Base-by-base conservation (phyloP, 2,329 filamentous ascomycete species). In the Grosmannia penicillata region DNA sequence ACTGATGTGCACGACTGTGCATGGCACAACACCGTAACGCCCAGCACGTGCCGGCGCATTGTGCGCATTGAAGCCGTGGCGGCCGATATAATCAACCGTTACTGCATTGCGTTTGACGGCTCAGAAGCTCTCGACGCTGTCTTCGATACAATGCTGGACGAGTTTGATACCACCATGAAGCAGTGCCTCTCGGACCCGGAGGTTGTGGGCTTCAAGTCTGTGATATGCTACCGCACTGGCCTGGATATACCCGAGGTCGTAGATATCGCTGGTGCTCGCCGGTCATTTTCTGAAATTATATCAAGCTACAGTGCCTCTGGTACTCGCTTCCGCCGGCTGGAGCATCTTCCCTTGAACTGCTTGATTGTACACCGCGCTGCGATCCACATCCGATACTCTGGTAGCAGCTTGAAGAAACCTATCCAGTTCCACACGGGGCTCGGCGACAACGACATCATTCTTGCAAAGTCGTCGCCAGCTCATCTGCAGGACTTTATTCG, bases 391-490 rank as follows among this genome's bases (percentile, higher is more conserved):
- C 56, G 61, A 8, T 57, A 64, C 27, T 56, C 60, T 24, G 54
- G 53, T 15, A 53, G 53, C 4, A 56, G 57, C 2, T 48, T 56
- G 41, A 71, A 70, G 40, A 91, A 89, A 52, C 82, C 83, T 0
- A 62, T 93, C 11, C 84, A 93, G 50, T 81, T 93, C 46, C 84
- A 93, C 50, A 91, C 82, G 0, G 83, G 83, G 0, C 65, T 91
- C 0, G 83, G 84, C 1, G 84, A 91, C 51, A 82, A 78, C 47
- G 83, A 91, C 49, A 79, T 91, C 36, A 70, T 65, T 5, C 61
- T 93, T 21, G 60, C 72, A 3, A 70, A 69, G 36, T 71, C 82
- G 0, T 89, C 84, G 30, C 83, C 85, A 1, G 72, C 82, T 1
- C 76, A 82, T 48, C 60, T 93, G 19, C 82, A 93, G 50, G 60